Base-by-base conservation (phyloP, 2,329 filamentous ascomycete species). In the Alternaria triticimaculans region DNA sequence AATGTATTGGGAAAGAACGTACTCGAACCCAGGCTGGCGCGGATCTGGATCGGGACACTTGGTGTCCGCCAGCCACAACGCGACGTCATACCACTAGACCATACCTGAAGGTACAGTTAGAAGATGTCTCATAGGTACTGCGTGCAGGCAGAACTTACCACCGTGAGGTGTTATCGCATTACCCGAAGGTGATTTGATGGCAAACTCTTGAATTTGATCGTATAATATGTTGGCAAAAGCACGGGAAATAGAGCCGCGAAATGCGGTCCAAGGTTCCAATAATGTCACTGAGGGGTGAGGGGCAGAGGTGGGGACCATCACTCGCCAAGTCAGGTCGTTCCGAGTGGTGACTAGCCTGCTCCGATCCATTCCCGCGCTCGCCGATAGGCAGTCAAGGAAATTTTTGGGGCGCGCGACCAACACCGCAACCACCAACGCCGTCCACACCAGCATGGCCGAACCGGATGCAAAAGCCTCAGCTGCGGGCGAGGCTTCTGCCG, bases 81-180 rank as follows among this genome's bases (percentile, higher is more conserved):
- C 71, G 71, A 73, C 71, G 71, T 73, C 71, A 73, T 73, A 73
- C 71, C 71, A 70, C 71, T 73, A 73, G 71, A 72, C 70, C 69
- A 72, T 68, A 72, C 67, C 70, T 55, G 14, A 21, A 15, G 25
- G 10, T 21, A 21, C 5, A n/a, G 20, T 11, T 30, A 21, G 25
- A 20, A 44, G 18, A 28, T 23, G 7, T 37, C 33, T n/a, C 0
- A n/a, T 37, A 37, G 33, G 33, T 37, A 37, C 33, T 37, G 33
- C 33, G 33, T 37, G 8, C 33, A n/a, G 37, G 37, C 37, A 41
- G 37, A 41, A 41, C 37, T 41, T 41, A 41, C 37, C 37, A 41
- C 37, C 37, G n/a, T 41, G 37, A 41, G 37, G 37, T 41, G 37
- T 41, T 41, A 41, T 41, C 37, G 37, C 37, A 41, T 41, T 41